Evolutionary conservation across 768 basidiomycete species (phyloP).

Genomic region (Phaeotremella skinneri): DNA sequence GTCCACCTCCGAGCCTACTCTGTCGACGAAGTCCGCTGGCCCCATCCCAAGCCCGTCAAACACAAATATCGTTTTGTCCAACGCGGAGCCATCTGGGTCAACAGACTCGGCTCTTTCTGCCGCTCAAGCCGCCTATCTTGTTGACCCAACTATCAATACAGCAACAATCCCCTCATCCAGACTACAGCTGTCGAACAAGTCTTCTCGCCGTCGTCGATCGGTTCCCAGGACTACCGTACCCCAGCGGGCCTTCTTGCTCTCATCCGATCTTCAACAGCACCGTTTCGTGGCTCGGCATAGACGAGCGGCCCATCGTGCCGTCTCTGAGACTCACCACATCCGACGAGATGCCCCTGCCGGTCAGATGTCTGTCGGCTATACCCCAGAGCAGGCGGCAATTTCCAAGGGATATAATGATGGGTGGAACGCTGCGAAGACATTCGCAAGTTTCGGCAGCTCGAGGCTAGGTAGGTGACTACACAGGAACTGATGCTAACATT

Average conservation of each 20-base stretch:
- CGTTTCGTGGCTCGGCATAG: constrained; percentile 25
- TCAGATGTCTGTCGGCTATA: constrained; percentile 8
- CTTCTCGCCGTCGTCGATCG: constrained; percentile 3
- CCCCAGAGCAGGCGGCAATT: constrained; percentile 39
- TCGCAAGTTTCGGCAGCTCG: constrained; percentile 55
- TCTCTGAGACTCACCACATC: constrained; percentile 4
- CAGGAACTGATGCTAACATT: neutral
- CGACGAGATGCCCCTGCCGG: neutral
- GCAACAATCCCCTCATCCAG: constrained; percentile 25
- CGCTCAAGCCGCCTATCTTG: constrained; percentile 17
- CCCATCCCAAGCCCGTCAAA: constrained; percentile 5
- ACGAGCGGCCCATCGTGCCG: constrained; percentile 5
- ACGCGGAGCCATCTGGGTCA: neutral
- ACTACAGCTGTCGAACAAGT: constrained; percentile 7
- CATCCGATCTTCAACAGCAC: constrained; percentile 20
- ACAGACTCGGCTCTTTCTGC: neutral
- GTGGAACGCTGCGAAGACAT: constrained; percentile 59
- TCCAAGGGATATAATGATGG: constrained; percentile 64
- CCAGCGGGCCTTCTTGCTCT: constrained; percentile 32
- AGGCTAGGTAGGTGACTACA: constrained; percentile 45
- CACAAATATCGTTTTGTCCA: neutral
- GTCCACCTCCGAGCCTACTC: neutral
- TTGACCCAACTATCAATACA: constrained; percentile 6
- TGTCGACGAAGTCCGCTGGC: neutral
- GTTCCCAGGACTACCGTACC: constrained; percentile 18